Base-by-base conservation (phyloP, 192 early-diverging fungal genomes). In the Lobosporangium transversale region DNA sequence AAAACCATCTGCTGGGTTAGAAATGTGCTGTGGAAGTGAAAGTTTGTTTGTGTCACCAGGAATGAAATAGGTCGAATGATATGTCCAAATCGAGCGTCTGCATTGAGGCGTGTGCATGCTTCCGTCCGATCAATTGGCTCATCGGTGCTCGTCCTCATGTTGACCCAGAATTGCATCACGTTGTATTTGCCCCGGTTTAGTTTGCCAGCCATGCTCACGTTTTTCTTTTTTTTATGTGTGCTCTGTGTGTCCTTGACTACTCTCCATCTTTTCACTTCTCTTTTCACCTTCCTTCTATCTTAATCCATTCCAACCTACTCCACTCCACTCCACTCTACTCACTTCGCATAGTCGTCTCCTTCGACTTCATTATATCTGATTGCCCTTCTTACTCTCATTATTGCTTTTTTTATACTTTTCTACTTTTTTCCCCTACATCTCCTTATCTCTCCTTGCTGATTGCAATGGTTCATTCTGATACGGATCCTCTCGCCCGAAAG, bases 141-240 rank as follows among this genome's bases (percentile, higher is more conserved):
- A 23, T 14, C 35, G 4, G 17, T 12, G 36, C 7, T 50, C 44
- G 32, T 14, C 68, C 68, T 63, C 60, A 71, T 53, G 68, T 56
- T 71, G 42, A 54, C 60, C 60, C 60, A 14, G 52, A 31, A 50
- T 71, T 48, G 60, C 60, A 71, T 71, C 68, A 71, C 68, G 68
- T 70, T 61, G 42, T 35, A 20, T 21, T 35, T 31, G 42, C 27
- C 20, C 49, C 24, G 18, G 29, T 35, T 23, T 48, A 37, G 53
- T 56, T 56, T 57, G 63, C 48, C 45, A 49, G 20, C 30, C 2
- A 14, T 21, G 20, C 11, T 7, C 12, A 15, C n/a, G 20, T 24
- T 21, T 3, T 42, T 15, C 53, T 37, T 29, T 60, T 35, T 8
- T 51, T 14, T 53, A 60, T 53, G 9, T 30, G 2, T 23, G 10